Evolutionary conservation across 169 alveolate species (phyloP).

Genomic region (Plasmodium vinckei): DNA sequence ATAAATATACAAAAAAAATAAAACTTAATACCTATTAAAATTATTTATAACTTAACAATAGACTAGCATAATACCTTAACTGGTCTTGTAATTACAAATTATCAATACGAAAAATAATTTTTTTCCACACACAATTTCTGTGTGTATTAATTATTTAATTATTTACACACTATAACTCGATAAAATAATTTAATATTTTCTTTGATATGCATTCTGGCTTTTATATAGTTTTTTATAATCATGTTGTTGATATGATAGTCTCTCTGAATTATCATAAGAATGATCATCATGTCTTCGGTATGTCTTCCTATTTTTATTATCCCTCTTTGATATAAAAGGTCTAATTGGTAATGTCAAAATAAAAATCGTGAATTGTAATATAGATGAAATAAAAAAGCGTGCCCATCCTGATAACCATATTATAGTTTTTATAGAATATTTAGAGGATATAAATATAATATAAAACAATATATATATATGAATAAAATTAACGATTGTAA

Average conservation of each 20-base stretch:
- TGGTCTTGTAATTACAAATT: too few species aligned
- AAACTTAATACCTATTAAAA: too few species aligned
- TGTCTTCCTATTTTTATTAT: conserved; percentile 7
- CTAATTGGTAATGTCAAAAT: conserved; percentile 35
- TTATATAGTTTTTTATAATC: conserved; percentile 25
- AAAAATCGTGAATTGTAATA: conserved; percentile 5
- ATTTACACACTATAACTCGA: background rate
- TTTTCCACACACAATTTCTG: too few species aligned
- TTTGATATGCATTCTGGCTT: conserved; percentile 18
- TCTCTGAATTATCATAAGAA: conserved; percentile 17
- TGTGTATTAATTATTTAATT: too few species aligned
- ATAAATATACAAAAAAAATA: too few species aligned
- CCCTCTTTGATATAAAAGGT: conserved; percentile 15
- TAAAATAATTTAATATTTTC: conserved; percentile 6
- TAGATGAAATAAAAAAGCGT: background rate
- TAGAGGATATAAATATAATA: conserved; percentile 9
- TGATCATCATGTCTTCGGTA: conserved; percentile 36
- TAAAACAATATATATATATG: conserved; percentile 51
- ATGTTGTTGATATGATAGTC: conserved; percentile 27
- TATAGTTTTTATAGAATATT: conserved; percentile 3
- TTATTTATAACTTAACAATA: too few species aligned
- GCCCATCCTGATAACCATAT: background rate
- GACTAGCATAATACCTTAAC: too few species aligned
- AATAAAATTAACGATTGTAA: conserved; percentile 20
- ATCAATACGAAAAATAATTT: too few species aligned